A percentile compares a stretch with the other conserved stretches of the same genome.
Conservation (phyloP, 2,329 filamentous ascomycete genomes). For the Hypoxylon rubiginosum region DNA sequence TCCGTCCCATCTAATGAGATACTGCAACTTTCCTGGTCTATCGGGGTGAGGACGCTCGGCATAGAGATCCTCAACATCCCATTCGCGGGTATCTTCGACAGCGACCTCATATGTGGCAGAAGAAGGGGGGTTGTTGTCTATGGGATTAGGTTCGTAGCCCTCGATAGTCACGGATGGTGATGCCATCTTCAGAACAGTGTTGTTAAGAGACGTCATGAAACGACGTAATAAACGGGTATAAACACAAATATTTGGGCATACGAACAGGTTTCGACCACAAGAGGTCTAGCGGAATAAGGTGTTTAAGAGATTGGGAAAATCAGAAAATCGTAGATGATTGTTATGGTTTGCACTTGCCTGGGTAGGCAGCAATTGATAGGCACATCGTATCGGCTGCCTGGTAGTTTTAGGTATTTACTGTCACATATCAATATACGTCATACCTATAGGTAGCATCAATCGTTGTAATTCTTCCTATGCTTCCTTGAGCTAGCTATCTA, state of each 20-base stretch:
- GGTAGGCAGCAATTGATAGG: too few species aligned
- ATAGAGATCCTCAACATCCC: conserved; percentile 67
- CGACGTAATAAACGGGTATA: too few species aligned
- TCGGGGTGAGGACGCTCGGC: conserved; percentile 56
- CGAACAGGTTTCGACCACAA: neutral
- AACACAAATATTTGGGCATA: neutral
- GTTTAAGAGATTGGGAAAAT: too few species aligned
- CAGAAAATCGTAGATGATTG: too few species aligned
- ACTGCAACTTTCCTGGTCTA: conserved; percentile 56
- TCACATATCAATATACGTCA: too few species aligned
- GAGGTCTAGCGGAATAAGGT: neutral
- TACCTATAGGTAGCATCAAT: too few species aligned
- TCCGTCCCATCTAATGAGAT: conserved; percentile 74
- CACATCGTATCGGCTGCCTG: too few species aligned
- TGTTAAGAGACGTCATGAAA: too few species aligned
- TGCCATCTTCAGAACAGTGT: conserved; percentile 26
- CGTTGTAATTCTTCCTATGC: too few species aligned
- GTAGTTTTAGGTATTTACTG: too few species aligned
- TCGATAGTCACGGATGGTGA: conserved; percentile 19
- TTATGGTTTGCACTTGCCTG: too few species aligned
- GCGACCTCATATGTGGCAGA: conserved; percentile 59
- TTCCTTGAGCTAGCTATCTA: too few species aligned
- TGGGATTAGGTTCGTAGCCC: conserved; percentile 52
- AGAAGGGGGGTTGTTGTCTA: conserved; percentile 68
- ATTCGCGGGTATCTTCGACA: conserved; percentile 60